Conservation (phyloP, 179 eudicot genomes). For the Silene noctiflora region DNA sequence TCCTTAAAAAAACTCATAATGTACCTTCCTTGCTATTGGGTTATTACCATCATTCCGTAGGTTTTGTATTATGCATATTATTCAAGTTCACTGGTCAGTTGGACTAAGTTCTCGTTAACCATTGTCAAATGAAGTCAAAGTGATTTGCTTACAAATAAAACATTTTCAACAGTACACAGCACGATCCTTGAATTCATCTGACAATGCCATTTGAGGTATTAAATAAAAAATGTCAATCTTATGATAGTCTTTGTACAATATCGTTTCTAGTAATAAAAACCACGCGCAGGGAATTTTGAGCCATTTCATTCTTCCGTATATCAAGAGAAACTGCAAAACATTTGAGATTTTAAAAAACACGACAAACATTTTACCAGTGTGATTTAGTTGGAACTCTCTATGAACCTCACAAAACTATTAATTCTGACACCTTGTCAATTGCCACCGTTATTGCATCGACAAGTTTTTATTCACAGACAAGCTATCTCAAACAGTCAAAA, state of each 20-base stretch:
- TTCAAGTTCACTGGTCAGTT: neutral
- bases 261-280: neutral
- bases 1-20: neutral
- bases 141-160: neutral
- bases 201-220: neutral
- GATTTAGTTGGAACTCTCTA: neutral
- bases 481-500: neutral
- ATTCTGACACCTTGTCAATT: neutral
- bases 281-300: neutral
- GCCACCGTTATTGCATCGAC: neutral
- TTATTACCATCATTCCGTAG: neutral
- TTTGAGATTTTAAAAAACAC: neutral
- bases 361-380: neutral
- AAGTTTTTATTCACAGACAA: neutral
- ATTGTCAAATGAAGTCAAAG: neutral
- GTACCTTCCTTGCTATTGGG: neutral
- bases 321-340: neutral
- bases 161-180: neutral
- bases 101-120: neutral
- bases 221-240: too few species aligned
- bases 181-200: neutral
- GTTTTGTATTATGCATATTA: neutral
- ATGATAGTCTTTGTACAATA: neutral
- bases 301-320: neutral
- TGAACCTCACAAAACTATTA: neutral